Evolutionary conservation across 495 filamentous ascomycete species (phyloP), one percentile per base, ranked within the genome.

Genomic region (Penicillium bovifimosum): DNA sequence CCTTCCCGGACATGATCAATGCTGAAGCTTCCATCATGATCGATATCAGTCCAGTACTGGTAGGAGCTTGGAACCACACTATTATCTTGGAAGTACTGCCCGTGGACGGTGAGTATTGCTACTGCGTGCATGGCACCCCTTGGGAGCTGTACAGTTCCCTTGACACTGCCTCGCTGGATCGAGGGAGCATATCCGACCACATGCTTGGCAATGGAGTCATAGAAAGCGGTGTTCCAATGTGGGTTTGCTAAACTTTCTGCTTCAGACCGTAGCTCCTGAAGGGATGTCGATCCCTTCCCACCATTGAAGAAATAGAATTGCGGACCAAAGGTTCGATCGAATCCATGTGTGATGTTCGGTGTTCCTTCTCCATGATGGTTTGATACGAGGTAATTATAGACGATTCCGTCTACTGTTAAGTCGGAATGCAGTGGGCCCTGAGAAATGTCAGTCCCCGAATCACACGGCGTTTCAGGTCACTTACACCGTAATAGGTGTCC

Each of bases 231-330:
- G 41, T 80, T 80, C 79, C 78, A 80, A 28, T 66, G 57, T 2
- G 78, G 74, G 28, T 67, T 55, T 5, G 75, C 76, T 16, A 72
- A 66, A 40, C 67, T 43, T 14, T 68, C 62, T 1, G 80, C 79
- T 33, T 82, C 80, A 1, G 67, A 61, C 20, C 77, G 62, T 20
- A 81, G 71, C 2, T 64, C 58, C 24, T 71, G 50, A 36, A 78
- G 62, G 1, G 68, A 63, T 16, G 66, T 69, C 4, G 67, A 66
- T 24, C 67, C 65, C 34, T 67, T 61, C 36, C 72, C 73, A 46
- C 74, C 75, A 56, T 80, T 83, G 70, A 82, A 84, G 53, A 79
- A 58, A 50, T 76, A 84, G 58, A 74, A 82, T 47, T 79, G 76
- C 4, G 78, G 79, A 2, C 79, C 80, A 46, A 76, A 81, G 0